phyloP scores from a whole-genome alignment of 108 stramenopile species.

The Nitzschia sp. region DNA sequence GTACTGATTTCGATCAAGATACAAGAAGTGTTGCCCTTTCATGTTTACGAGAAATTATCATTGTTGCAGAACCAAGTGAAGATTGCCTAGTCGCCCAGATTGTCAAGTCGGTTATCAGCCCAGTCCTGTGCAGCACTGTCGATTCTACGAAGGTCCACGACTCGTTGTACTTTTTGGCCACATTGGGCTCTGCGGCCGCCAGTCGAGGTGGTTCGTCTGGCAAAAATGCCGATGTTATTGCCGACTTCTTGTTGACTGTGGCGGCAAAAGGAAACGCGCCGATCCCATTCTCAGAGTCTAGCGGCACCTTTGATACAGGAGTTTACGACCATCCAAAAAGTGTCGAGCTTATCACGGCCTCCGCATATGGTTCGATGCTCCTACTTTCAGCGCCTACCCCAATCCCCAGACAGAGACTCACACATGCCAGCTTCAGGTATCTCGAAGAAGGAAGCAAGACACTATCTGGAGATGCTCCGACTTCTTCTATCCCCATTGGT shows the following conservation, averaged over 20 bases:
- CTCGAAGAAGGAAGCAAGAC: constrained; percentile 17
- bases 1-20: constrained; percentile 7
- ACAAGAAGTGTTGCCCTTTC: constrained; percentile 58
- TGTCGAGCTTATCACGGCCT: constrained; percentile 16
- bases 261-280: constrained; percentile 49
- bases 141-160: constrained; percentile 6
- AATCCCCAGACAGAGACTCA: constrained; percentile 46
- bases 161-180: constrained; percentile 17
- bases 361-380: constrained; percentile 45
- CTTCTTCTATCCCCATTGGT: constrained; percentile 7
- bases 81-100: constrained; percentile 23
- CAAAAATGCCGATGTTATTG: constrained; percentile 49
- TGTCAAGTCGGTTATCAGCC: background rate
- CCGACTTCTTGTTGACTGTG: constrained; percentile 55
- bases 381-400: constrained; percentile 21
- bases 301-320: background rate
- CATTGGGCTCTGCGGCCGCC: constrained; percentile 53
- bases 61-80: constrained; percentile 7
- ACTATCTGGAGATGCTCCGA: background rate
- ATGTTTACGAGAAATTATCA: constrained; percentile 47
- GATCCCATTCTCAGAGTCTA: constrained; percentile 9
- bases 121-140: constrained; percentile 1
- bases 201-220: constrained; percentile 55
- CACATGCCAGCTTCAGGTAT: constrained; percentile 27
- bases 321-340: constrained; percentile 17